phyloP scores from a whole-genome alignment of 208 protist species.

The Leishmania amazonensis region DNA sequence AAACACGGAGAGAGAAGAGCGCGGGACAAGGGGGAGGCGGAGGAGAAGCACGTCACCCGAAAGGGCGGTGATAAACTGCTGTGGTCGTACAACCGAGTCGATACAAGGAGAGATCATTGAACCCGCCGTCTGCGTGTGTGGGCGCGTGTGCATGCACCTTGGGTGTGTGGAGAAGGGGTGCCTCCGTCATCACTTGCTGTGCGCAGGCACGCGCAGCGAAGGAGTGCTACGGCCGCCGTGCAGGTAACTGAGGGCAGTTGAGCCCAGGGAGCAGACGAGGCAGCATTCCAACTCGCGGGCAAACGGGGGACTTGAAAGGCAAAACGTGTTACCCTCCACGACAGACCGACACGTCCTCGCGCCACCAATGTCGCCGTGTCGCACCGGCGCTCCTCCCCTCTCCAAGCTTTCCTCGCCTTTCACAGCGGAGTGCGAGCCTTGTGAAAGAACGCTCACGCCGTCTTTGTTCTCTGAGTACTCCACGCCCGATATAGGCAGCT shows the following conservation, averaged over 20 bases:
- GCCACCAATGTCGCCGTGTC: not conserved
- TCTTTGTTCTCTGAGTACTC: not conserved
- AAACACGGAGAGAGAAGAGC: not conserved
- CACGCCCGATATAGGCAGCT: not conserved
- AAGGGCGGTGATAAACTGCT: too few species aligned
- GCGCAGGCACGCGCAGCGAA: conserved; percentile 15
- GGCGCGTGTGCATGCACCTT: not conserved
- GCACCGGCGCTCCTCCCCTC: not conserved
- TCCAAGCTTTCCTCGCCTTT: not conserved
- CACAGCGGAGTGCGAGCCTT: not conserved
- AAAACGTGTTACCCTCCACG: not conserved
- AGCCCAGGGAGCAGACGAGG: not conserved
- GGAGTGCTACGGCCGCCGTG: conserved; percentile 4
- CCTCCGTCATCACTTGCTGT: not conserved
- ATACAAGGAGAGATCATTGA: not conserved
- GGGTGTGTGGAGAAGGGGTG: not conserved
- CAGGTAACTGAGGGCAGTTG: not conserved
- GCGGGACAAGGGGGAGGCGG: not conserved
- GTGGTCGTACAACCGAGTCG: not conserved
- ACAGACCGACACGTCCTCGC: not conserved
- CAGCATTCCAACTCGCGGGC: not conserved
- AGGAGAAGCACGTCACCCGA: not conserved
- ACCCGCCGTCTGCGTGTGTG: not conserved
- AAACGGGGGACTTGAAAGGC: not conserved
- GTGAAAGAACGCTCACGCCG: not conserved